Percentiles rank a stretch among this genome's conserved stretches.
phyloP scores from a whole-genome alignment of 2,329 filamentous ascomycete genomes.

The Aspergillus ochraceus region DNA sequence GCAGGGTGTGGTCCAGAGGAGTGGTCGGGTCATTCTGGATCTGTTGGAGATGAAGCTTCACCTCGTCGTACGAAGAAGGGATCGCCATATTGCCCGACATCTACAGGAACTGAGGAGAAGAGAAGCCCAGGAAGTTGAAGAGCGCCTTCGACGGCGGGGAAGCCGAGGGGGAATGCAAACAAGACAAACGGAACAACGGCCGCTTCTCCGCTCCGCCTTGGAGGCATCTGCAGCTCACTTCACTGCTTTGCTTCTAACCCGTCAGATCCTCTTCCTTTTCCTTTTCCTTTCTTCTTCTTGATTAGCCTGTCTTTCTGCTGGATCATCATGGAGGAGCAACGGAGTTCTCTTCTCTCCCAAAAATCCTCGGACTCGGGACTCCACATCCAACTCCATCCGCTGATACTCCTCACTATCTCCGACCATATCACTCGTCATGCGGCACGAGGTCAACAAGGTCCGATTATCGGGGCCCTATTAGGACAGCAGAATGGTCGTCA shows the following conservation, averaged over 20 bases:
- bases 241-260: not conserved
- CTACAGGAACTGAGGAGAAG: not conserved
- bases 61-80: slow-evolving; percentile 35
- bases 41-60: slow-evolving; percentile 45
- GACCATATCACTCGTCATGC: slow-evolving; percentile 94
- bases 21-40: slow-evolving; percentile 47
- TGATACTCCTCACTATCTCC: slow-evolving; percentile 93
- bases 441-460: slow-evolving; percentile 70
- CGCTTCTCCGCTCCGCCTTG: not conserved
- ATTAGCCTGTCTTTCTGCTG: not conserved
- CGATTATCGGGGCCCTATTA: slow-evolving; percentile 82
- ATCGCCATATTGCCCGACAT: slow-evolving; percentile 28
- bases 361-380: slow-evolving; percentile 73
- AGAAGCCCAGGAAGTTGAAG: not conserved
- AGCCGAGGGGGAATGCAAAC: slow-evolving; percentile 28
- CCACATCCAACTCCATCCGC: slow-evolving; percentile 82
- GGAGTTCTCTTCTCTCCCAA: slow-evolving; percentile 63
- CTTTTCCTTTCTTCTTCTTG: not conserved
- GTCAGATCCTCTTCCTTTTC: not conserved
- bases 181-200: slow-evolving; percentile 23
- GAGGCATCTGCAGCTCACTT: not conserved
- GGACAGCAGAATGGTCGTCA: slow-evolving; percentile 89
- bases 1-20: slow-evolving; percentile 47
- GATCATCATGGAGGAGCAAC: slow-evolving; percentile 50
- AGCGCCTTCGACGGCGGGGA: slow-evolving; percentile 23